Percentiles rank a stretch among this genome's conserved stretches.
These are phyloP conservation scores for Fagus crenata DNA, from an alignment of 306 rosid genomes.

Conservation along the genomic window DNA sequence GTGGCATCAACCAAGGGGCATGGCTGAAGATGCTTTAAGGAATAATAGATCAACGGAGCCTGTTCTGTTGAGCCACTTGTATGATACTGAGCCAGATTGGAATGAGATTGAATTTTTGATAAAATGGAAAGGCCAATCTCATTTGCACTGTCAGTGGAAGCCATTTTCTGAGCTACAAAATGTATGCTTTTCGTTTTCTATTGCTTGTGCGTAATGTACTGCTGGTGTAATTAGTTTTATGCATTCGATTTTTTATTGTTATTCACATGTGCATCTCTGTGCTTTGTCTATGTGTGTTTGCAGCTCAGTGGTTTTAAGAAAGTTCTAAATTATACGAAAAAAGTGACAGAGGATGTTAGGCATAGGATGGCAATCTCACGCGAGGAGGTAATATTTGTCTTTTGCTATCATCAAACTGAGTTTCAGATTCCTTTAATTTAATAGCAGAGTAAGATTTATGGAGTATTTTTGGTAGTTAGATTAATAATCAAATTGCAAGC, in stretches of 20 bases:
- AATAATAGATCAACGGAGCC: slow-evolving; percentile 78
- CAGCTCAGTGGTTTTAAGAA: slow-evolving; percentile 99
- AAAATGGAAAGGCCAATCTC: slow-evolving; percentile 99
- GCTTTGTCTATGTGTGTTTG: slow-evolving; percentile 37
- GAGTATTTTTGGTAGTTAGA: neutral
- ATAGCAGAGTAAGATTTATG: neutral
- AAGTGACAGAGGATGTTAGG: slow-evolving; percentile 79
- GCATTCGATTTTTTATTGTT: slow-evolving; percentile 1
- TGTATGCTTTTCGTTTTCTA: slow-evolving; percentile 47
- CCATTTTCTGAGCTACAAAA: slow-evolving; percentile 89
- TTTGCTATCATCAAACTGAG: slow-evolving; percentile 11
- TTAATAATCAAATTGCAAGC: neutral
- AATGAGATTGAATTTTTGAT: slow-evolving; percentile 79
- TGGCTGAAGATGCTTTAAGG: slow-evolving; percentile 78
- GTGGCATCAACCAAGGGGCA: slow-evolving; percentile 98
- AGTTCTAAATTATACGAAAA: slow-evolving; percentile 89
- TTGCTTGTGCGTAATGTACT: slow-evolving; percentile 19
- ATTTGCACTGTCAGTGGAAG: slow-evolving; percentile 98
- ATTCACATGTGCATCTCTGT: slow-evolving; percentile 22
- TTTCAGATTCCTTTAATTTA: slow-evolving; percentile 24
- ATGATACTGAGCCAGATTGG: slow-evolving; percentile 86
- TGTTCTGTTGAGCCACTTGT: slow-evolving; percentile 71
- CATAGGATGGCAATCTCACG: slow-evolving; percentile 76
- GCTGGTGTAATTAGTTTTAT: slow-evolving; percentile 9
- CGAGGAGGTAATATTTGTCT: slow-evolving; percentile 76